These are phyloP conservation scores for Pelargonium myrrhifolium DNA, from an alignment of 441 rosid genomes.

Conservation along the genomic window DNA sequence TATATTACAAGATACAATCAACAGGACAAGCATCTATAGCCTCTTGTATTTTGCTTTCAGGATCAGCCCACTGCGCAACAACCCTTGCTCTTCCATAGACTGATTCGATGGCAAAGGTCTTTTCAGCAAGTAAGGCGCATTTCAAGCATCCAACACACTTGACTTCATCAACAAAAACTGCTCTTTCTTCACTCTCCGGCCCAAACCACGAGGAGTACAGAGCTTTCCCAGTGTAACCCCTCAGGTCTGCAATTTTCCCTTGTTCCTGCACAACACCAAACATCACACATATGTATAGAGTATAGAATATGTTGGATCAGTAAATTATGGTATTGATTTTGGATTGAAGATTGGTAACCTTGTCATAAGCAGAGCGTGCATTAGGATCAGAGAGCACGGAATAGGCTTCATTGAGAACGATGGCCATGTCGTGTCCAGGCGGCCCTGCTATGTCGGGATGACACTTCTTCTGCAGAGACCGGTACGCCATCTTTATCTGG, in stretches of 20 bases:
- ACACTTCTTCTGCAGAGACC: slow-evolving; percentile 64
- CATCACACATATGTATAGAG: neutral
- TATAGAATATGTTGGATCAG: neutral
- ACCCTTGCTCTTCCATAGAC: slow-evolving; percentile 78
- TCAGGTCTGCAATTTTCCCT: slow-evolving; percentile 56
- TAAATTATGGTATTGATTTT: no score
- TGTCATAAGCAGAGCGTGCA: slow-evolving; percentile 63
- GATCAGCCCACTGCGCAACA: slow-evolving; percentile 92
- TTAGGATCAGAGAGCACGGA: slow-evolving; percentile 58
- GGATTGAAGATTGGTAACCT: slow-evolving; percentile 28
- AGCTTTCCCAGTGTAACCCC: slow-evolving; percentile 73
- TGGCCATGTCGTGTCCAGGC: slow-evolving; percentile 83
- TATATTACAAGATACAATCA: slow-evolving; percentile 69
- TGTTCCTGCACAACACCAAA: slow-evolving; percentile 42
- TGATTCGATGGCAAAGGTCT: slow-evolving; percentile 72
- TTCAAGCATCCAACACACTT: slow-evolving; percentile 89
- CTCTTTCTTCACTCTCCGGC: slow-evolving; percentile 59
- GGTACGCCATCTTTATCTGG: slow-evolving; percentile 67
- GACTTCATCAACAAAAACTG: slow-evolving; percentile 85
- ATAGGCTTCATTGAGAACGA: slow-evolving; percentile 72
- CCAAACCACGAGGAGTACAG: slow-evolving; percentile 71
- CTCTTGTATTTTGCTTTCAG: slow-evolving; percentile 58
- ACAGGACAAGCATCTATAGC: slow-evolving; percentile 77
- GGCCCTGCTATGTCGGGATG: slow-evolving; percentile 82
- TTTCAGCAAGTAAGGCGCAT: slow-evolving; percentile 72